phyloP scores from a whole-genome alignment of 2,329 filamentous ascomycete genomes.

The Paramyrothecium sp. region DNA sequence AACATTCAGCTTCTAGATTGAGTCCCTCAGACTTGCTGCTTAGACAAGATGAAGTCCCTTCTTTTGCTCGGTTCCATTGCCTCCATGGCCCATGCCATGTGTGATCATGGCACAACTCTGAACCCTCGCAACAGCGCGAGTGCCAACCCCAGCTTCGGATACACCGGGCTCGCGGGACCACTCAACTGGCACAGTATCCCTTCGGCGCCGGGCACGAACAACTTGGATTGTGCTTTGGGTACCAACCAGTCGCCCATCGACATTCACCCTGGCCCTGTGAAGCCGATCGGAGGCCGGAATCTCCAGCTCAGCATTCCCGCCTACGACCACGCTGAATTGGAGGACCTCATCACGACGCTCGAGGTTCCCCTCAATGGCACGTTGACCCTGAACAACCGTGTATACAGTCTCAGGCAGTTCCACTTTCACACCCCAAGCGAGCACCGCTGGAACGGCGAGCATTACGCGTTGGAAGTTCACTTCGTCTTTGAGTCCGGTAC shows the following conservation, averaged over 20 bases:
- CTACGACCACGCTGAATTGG: slow-evolving; percentile 31
- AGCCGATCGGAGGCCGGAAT: slow-evolving; percentile 19
- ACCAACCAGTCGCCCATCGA: slow-evolving; percentile 53
- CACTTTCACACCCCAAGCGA: slow-evolving; percentile 59
- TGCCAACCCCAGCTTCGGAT: slow-evolving; percentile 36
- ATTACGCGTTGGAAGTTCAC: slow-evolving; percentile 39
- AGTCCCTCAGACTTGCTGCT: too few species aligned
- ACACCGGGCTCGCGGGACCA: slow-evolving; percentile 39
- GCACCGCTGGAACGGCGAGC: slow-evolving; percentile 45
- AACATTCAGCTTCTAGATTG: too few species aligned
- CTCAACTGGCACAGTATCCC: slow-evolving; percentile 47
- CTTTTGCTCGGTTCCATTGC: slow-evolving; percentile 12
- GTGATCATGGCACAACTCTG: slow-evolving; percentile 34
- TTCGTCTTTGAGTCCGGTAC: slow-evolving; percentile 33
- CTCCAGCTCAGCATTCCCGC: slow-evolving; percentile 30
- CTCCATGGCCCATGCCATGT: slow-evolving; percentile 20
- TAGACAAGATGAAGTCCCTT: slow-evolving; percentile 16
- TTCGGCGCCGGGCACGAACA: slow-evolving; percentile 21
- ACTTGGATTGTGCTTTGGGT: slow-evolving; percentile 43
- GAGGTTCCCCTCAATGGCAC: slow-evolving; percentile 46
- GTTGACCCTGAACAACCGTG: slow-evolving; percentile 32
- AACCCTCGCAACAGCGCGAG: slow-evolving; percentile 23
- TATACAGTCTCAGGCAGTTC: slow-evolving; percentile 48
- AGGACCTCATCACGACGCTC: slow-evolving; percentile 46
- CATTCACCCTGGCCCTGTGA: slow-evolving; percentile 23